Conservation (phyloP, 192 early-diverging fungal genomes). For the Backusella tarrabulga region DNA sequence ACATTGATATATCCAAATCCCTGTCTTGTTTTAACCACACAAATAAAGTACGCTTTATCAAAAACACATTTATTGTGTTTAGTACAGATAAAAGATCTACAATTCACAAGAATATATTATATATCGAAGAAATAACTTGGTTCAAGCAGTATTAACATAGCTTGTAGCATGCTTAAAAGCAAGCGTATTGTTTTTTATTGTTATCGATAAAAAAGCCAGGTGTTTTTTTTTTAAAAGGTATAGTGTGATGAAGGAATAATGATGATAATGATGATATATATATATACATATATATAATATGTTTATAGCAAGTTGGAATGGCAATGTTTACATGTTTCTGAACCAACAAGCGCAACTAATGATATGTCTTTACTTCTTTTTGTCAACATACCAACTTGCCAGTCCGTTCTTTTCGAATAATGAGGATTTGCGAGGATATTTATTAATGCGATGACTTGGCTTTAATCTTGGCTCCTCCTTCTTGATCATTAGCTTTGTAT, state of each 20-base stretch:
- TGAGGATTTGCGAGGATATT: background rate
- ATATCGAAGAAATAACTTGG: no score
- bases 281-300: background rate
- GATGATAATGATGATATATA: background rate
- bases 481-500: background rate
- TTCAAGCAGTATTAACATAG: no score
- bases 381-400: background rate
- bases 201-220: no score
- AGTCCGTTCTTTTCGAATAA: background rate
- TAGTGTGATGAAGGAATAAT: background rate
- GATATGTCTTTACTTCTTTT: background rate
- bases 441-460: background rate
- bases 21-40: no score
- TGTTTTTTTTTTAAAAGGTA: background rate
- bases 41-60: no score
- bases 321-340: background rate
- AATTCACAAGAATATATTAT: no score
- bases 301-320: background rate
- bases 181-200: no score
- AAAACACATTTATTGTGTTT: no score
- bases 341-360: background rate
- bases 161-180: no score
- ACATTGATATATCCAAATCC: no score
- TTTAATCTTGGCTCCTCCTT: background rate
- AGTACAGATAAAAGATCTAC: no score